Evolutionary conservation across 2,329 filamentous ascomycete genomes (phyloP), one percentile per base, ranked within the genome.

Genomic region (Stagonosporopsis cucurbitacearum): DNA sequence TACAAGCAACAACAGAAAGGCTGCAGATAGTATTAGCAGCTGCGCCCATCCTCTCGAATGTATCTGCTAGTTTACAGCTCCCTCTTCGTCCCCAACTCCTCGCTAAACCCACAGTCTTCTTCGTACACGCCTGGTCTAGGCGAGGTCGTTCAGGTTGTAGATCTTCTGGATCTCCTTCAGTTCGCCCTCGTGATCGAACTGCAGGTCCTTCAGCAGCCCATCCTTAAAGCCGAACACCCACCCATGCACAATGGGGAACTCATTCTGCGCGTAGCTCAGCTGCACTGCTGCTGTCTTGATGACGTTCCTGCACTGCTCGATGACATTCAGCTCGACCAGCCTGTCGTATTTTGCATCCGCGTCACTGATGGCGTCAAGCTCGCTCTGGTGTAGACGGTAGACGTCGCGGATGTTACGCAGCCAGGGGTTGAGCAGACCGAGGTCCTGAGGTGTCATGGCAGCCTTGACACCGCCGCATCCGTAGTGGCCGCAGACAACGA

Each of bases 371-470:
- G 32, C 58, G 48, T 90, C 87, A 19, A 92, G 82, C 80, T 92
- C 88, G 49, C 77, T 76, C 79, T 90, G 87, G 75, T 91, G 84
- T 64, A 90, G 80, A 11, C 88, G 81, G 77, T 91, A 90, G 54
- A 91, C 87, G 73, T 91, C 88, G 55, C 88, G 84, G 69, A 91
- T 90, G 77, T 90, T 89, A 47, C 87, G 81, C 61, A 91, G 81
- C 88, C 88, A 91, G 1, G 88, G 88, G 78, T 91, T 90, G 54
- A 91, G 78, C 28, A 91, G 75, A 46, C 88, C 88, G 52, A 91
- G 77, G 69, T 91, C 87, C 73, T 87, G 84, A 65, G 87, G 84
- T 0, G 86, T 89, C 71, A 76, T 74, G 3, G 86, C 83, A 0
- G 86, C 87, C 13, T 80, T 81, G 42, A 87, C 86, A n/a, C 87